Conservation (phyloP, 768 basidiomycete species). For the Hebeloma cylindrosporum region DNA sequence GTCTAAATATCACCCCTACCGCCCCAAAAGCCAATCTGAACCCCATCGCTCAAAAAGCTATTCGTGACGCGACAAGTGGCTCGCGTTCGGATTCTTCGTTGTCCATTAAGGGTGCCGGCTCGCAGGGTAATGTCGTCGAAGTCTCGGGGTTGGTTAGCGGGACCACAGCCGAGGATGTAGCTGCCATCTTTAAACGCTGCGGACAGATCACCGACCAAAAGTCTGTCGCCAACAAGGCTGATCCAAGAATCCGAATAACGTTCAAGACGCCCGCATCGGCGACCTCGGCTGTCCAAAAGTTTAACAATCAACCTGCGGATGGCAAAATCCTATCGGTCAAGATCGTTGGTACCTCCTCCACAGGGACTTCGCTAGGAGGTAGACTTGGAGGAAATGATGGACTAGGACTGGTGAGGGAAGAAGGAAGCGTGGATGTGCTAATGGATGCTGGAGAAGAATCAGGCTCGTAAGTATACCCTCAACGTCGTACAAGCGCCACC, state of each 20-base stretch:
- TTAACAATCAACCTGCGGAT: constrained; percentile 80
- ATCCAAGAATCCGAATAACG: constrained; percentile 65
- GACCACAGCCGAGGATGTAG: constrained; percentile 81
- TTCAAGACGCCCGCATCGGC: constrained; percentile 68
- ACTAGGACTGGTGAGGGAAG: constrained; percentile 50
- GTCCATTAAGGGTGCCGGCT: constrained; percentile 69
- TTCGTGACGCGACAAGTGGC: constrained; percentile 55
- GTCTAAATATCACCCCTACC: constrained; percentile 45
- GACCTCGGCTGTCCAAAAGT: constrained; percentile 66
- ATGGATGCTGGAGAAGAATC: constrained; percentile 48
- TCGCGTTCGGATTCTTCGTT: constrained; percentile 36
- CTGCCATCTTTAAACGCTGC: constrained; percentile 83
- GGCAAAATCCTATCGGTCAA: constrained; percentile 69
- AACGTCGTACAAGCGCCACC: neutral
- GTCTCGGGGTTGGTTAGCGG: constrained; percentile 72
- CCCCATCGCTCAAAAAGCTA: constrained; percentile 56
- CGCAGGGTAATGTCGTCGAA: constrained; percentile 68
- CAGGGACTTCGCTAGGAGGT: constrained; percentile 53
- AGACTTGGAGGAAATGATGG: constrained; percentile 56
- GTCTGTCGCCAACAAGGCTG: constrained; percentile 36
- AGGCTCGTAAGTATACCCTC: constrained; percentile 53
- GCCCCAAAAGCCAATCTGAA: constrained; percentile 53
- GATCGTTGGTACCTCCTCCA: constrained; percentile 55
- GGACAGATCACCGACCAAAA: constrained; percentile 58
- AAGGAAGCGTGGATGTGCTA: constrained; percentile 58